Percentiles rank a stretch among this genome's conserved stretches.
These are phyloP conservation scores for Draba incana DNA, from an alignment of 345 rosid genomes.

Conservation along the genomic window DNA sequence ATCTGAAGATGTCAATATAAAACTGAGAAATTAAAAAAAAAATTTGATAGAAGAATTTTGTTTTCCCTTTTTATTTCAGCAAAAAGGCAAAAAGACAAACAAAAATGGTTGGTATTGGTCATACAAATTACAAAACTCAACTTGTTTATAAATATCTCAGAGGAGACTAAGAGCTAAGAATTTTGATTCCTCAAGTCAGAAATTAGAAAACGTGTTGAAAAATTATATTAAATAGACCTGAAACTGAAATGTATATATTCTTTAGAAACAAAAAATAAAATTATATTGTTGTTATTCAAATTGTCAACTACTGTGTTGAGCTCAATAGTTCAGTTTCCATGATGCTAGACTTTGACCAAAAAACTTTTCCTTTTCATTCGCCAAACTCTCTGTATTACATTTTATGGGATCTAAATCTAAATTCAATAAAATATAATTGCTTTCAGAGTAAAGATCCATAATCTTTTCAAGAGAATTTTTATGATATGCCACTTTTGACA, in stretches of 20 bases:
- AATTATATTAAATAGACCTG: background rate
- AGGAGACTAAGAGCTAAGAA: background rate
- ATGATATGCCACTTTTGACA: too few species aligned
- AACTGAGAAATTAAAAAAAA: too few species aligned
- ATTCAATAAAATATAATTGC: too few species aligned
- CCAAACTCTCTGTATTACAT: background rate
- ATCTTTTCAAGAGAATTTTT: too few species aligned
- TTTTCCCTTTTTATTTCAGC: too few species aligned
- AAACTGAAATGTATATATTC: background rate
- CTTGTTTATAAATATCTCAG: slow-evolving; percentile 8
- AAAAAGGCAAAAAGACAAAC: too few species aligned
- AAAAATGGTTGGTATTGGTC: slow-evolving; percentile 5
- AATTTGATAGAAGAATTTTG: too few species aligned
- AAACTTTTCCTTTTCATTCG: slow-evolving; percentile 3
- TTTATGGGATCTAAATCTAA: background rate
- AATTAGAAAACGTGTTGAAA: background rate
- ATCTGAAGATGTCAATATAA: too few species aligned
- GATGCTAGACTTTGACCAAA: slow-evolving; percentile 16
- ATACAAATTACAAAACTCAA: background rate
- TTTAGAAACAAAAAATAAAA: background rate
- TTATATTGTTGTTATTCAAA: background rate
- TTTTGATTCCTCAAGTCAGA: slow-evolving; percentile 7
- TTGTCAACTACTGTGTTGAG: slow-evolving; percentile 11
- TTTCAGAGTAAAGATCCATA: too few species aligned
- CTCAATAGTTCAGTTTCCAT: slow-evolving; percentile 12